phyloP scores from a whole-genome alignment of 306 rosid genomes.

The Benincasa hispida region DNA sequence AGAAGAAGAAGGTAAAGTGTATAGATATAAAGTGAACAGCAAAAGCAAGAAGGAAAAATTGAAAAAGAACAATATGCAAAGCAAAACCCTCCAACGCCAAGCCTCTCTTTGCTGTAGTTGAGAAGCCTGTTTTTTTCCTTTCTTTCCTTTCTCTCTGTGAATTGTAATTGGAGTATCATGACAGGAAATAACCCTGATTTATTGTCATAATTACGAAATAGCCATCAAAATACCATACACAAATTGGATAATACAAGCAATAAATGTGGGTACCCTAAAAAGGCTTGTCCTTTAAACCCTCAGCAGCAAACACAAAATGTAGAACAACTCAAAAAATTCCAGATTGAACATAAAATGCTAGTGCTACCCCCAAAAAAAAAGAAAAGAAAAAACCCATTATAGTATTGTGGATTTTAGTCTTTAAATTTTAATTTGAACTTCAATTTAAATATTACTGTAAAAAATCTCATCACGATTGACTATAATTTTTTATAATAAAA shows the following conservation, averaged over 20 bases:
- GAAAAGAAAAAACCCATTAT: too few relatives aligned
- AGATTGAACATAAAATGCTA: too few relatives aligned
- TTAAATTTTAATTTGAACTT: too few relatives aligned
- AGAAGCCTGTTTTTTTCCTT: slow-evolving; percentile 12
- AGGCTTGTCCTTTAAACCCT: background rate
- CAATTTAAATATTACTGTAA: too few relatives aligned
- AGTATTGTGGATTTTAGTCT: too few relatives aligned
- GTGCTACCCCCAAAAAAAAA: too few relatives aligned
- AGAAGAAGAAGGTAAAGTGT: slow-evolving; percentile 45
- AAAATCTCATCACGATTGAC: too few relatives aligned
- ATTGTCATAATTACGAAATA: slow-evolving; percentile 1
- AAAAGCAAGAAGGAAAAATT: slow-evolving; percentile 20
- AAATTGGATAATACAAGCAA: background rate
- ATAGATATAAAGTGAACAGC: slow-evolving; percentile 36
- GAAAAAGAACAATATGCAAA: slow-evolving; percentile 29
- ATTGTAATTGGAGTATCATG: background rate
- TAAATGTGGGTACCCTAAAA: background rate
- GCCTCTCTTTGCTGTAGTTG: slow-evolving; percentile 16
- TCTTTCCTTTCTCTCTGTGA: background rate
- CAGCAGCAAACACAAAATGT: background rate
- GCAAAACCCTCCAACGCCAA: slow-evolving; percentile 21
- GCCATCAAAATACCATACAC: slow-evolving; percentile 2
- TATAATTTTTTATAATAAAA: too few relatives aligned
- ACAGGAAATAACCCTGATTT: slow-evolving; percentile 14
- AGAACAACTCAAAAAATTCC: too few relatives aligned